A percentile compares a stretch with the other conserved stretches of the same genome.
Conservation (phyloP, 495 filamentous ascomycete genomes). For the Achaetomiella virescens region DNA sequence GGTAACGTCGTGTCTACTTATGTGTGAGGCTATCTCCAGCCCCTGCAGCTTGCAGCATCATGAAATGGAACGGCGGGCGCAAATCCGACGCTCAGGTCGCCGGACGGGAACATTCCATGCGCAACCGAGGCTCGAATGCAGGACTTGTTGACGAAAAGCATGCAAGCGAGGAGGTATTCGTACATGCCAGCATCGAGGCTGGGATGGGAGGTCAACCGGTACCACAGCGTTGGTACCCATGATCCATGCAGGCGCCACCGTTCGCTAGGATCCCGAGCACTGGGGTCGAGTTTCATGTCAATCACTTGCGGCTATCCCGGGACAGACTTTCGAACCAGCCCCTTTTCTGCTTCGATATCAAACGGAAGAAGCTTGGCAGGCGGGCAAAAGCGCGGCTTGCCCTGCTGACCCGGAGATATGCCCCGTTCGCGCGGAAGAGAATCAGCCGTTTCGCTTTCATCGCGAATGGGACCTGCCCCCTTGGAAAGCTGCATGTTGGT, state of each 20-base stretch:
- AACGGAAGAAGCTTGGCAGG: not conserved
- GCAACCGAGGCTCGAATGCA: constrained; percentile 1
- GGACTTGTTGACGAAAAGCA: not conserved
- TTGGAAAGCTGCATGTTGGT: constrained; percentile 8
- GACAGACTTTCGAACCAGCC: not conserved
- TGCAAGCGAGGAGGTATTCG: not conserved
- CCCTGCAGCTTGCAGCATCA: constrained; percentile 10
- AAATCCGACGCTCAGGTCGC: not conserved
- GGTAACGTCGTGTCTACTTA: constrained; percentile 4
- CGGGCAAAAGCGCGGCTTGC: not conserved
- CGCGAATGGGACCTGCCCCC: not conserved
- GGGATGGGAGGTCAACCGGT: constrained; percentile 2
- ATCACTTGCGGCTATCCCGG: constrained; percentile 16
- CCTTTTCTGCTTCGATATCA: not conserved
- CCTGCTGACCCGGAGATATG: not conserved
- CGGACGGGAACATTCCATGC: not conserved
- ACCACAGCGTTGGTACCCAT: not conserved
- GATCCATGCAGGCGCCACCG: constrained; percentile 16
- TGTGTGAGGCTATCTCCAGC: not conserved
- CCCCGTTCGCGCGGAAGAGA: not conserved
- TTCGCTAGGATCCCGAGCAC: constrained; percentile 8
- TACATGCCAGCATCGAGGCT: constrained; percentile 5
- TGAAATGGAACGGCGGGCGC: constrained; percentile 6
- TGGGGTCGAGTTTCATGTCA: constrained; percentile 12
- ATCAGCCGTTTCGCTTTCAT: not conserved